phyloP scores from a whole-genome alignment of 1,284 basidiomycete genomes.

The Ustilago shanxiensis region DNA sequence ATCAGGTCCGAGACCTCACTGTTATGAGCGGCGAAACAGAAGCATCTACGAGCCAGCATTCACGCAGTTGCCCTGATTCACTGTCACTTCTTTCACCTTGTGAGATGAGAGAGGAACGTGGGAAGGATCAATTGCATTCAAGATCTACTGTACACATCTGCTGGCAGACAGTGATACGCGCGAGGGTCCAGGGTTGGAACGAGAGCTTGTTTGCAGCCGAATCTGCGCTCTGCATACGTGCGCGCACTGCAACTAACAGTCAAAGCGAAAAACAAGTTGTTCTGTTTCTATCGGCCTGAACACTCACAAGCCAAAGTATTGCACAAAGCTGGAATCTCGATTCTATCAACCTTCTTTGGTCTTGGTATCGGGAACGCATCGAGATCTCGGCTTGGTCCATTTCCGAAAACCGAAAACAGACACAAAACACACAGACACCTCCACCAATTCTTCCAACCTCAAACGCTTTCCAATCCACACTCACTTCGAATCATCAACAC shows the following conservation, averaged over 20 bases:
- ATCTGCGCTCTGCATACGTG: constrained; percentile 18
- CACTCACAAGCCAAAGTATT: background rate
- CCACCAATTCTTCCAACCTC: background rate
- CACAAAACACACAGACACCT: no score
- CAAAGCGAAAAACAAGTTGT: background rate
- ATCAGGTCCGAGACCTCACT: constrained; percentile 36
- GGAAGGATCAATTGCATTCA: no score
- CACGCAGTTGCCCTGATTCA: no score
- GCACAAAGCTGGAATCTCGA: constrained; percentile 9
- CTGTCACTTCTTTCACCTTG: no score
- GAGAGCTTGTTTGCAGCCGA: constrained; percentile 1
- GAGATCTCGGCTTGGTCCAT: background rate
- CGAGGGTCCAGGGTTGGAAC: constrained; percentile 30
- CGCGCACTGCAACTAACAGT: no score
- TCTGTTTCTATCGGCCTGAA: background rate
- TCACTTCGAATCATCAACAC: background rate
- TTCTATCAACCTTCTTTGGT: no score
- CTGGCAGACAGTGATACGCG: background rate
- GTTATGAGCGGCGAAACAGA: background rate
- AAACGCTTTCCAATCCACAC: background rate
- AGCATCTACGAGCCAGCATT: background rate
- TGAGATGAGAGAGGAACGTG: no score
- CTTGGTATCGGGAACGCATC: background rate
- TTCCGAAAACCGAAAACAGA: background rate
- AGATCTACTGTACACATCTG: no score